Conservation (phyloP, 345 rosid species). For the Lumnitzera littorea region DNA sequence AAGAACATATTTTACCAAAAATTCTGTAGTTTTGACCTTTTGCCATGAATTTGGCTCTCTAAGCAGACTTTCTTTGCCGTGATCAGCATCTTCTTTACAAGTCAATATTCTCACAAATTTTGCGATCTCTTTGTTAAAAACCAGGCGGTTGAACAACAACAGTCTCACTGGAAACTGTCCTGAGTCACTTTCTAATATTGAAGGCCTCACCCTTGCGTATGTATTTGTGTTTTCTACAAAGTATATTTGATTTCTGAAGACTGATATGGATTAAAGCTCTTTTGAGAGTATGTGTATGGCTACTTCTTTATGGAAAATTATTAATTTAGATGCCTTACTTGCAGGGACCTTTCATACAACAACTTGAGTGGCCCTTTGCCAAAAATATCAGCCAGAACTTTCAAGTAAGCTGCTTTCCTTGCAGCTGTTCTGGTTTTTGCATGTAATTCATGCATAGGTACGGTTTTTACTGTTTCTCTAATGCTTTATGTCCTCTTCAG, state of each 20-base stretch:
- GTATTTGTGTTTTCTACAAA: slow-evolving; percentile 16
- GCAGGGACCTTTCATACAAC: slow-evolving; percentile 82
- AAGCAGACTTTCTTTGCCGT: background rate
- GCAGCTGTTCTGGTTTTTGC: background rate
- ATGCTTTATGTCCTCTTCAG: slow-evolving; percentile 28
- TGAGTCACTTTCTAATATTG: slow-evolving; percentile 59
- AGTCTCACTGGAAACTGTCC: slow-evolving; percentile 77
- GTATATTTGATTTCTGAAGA: background rate
- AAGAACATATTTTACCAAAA: background rate
- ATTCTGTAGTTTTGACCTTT: background rate
- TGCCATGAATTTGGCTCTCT: too few relatives aligned
- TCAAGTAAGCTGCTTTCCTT: slow-evolving; percentile 49
- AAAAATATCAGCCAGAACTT: slow-evolving; percentile 77
- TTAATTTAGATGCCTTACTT: slow-evolving; percentile 6
- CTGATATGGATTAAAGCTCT: background rate
- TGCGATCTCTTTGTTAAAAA: slow-evolving; percentile 11
- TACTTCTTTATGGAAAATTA: background rate
- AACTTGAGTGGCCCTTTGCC: slow-evolving; percentile 81
- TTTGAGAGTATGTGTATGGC: background rate
- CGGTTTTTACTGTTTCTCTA: background rate
- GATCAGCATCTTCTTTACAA: background rate
- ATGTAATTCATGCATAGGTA: background rate
- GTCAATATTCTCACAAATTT: slow-evolving; percentile 6
- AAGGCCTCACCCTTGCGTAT: slow-evolving; percentile 78
- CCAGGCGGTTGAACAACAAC: slow-evolving; percentile 91